phyloP scores from a whole-genome alignment of 2,329 filamentous ascomycete species.

The Fusarium duplospermum region DNA sequence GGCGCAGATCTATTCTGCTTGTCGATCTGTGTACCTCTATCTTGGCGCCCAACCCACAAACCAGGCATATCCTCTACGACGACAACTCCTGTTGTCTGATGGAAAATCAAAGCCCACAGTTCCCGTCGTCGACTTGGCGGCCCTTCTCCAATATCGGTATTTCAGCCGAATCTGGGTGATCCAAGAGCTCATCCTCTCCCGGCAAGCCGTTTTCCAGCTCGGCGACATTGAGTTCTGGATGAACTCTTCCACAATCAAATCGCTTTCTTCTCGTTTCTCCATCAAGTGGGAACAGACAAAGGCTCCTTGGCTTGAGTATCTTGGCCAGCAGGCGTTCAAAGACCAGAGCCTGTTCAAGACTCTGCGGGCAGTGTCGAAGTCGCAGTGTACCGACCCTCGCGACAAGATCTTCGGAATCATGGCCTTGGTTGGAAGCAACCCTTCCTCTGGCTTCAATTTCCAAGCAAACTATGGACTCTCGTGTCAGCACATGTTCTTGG shows the following conservation, averaged over 20 bases:
- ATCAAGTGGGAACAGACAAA: neutral
- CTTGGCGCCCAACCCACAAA: neutral
- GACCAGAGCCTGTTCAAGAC: neutral
- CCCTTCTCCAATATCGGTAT: neutral
- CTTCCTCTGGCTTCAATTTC: neutral
- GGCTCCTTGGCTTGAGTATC: neutral
- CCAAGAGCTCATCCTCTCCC: neutral
- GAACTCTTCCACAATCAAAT: neutral
- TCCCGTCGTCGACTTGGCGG: neutral
- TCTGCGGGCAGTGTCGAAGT: neutral
- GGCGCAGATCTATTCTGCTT: neutral
- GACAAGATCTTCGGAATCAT: neutral
- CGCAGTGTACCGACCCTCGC: neutral
- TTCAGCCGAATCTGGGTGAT: neutral
- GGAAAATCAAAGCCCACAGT: neutral
- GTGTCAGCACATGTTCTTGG: neutral
- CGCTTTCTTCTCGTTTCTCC: neutral
- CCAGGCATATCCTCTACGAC: neutral
- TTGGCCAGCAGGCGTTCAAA: fast-evolving
- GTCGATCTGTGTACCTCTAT: neutral
- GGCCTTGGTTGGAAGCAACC: fast-evolving
- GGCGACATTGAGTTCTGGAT: neutral
- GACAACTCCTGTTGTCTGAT: neutral
- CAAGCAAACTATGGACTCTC: neutral
- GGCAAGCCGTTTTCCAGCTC: neutral